Percentiles rank a stretch among this genome's conserved stretches.
Evolutionary conservation across 257 asterid genomes (phyloP).

Genomic region (Solanum microdontum): DNA sequence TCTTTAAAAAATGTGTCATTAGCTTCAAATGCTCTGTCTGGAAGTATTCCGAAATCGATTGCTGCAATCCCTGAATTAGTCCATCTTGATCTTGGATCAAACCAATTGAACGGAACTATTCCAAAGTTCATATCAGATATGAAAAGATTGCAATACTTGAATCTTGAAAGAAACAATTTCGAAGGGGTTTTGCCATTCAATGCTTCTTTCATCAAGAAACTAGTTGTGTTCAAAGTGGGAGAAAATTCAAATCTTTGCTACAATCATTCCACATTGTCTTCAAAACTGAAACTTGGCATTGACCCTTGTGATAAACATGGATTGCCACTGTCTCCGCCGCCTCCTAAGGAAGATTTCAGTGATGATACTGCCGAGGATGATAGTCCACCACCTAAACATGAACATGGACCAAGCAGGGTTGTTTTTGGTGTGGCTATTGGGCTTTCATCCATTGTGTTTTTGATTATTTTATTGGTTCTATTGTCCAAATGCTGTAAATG

Average conservation of each 20-base stretch:
- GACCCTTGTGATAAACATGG: conserved; percentile 82
- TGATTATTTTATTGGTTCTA: conserved; percentile 73
- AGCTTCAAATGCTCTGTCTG: conserved; percentile 51
- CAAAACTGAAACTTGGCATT: conserved; percentile 80
- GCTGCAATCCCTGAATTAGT: conserved; percentile 46
- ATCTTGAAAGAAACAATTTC: conserved; percentile 62
- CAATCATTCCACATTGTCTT: conserved; percentile 42
- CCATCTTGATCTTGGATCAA: conserved; percentile 77
- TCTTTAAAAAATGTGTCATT: conserved; percentile 51
- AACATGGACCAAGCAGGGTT: conserved; percentile 73
- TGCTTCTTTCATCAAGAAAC: conserved; percentile 42
- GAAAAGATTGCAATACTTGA: conserved; percentile 61
- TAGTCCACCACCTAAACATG: conserved; percentile 16
- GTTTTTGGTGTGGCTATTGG: conserved; percentile 90
- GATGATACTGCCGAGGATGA: conserved; percentile 26
- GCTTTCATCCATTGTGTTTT: conserved; percentile 70
- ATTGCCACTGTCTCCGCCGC: conserved; percentile 74
- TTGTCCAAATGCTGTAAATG: conserved; percentile 74
- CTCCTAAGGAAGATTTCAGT: conserved; percentile 43
- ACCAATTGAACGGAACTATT: conserved; percentile 71
- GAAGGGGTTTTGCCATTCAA: conserved; percentile 85
- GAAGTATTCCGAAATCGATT: conserved; percentile 59
- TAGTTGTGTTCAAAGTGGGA: conserved; percentile 58
- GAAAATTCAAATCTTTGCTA: conserved; percentile 75
- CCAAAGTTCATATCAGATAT: conserved; percentile 54